These are phyloP conservation scores for Alternaria dauci DNA, from an alignment of 2,329 filamentous ascomycete genomes.

Conservation along the genomic window DNA sequence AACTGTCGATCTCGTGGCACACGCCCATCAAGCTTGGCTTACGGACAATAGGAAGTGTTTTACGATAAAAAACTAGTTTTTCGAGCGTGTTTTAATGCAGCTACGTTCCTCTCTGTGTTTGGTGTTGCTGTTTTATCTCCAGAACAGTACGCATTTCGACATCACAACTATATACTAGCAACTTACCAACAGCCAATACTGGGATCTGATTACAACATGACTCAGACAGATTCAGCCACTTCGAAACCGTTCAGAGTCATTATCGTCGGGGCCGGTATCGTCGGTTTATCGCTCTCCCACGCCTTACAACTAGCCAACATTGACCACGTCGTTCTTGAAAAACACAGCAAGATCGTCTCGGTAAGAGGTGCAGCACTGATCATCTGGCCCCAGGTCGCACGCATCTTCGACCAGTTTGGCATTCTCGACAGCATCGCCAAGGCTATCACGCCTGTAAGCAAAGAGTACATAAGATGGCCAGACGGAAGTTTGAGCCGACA, in stretches of 20 bases:
- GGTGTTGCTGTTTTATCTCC: neutral
- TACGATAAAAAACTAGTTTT: neutral
- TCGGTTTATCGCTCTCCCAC: conserved; percentile 31
- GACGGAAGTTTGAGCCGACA: conserved; percentile 17
- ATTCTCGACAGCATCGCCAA: conserved; percentile 21
- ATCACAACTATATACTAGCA: neutral
- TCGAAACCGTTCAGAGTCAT: conserved; percentile 25
- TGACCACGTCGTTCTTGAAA: conserved; percentile 37
- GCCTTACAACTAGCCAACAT: conserved; percentile 31
- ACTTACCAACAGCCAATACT: neutral
- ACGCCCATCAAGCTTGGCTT: neutral
- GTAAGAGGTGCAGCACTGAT: conserved; percentile 32
- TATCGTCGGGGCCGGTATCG: conserved; percentile 30
- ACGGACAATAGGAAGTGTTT: neutral
- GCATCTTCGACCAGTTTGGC: conserved; percentile 38
- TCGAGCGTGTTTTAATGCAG: neutral
- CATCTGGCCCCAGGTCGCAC: conserved; percentile 28
- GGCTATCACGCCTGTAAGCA: conserved; percentile 13
- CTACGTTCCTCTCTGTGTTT: neutral
- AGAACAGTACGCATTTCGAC: neutral
- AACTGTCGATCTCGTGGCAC: neutral
- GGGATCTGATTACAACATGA: neutral
- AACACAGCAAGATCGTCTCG: conserved; percentile 28
- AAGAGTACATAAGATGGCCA: conserved; percentile 23
- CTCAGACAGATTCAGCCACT: neutral